These are phyloP conservation scores for Silene noctiflora DNA, from an alignment of 179 eudicot genomes.

Conservation along the genomic window DNA sequence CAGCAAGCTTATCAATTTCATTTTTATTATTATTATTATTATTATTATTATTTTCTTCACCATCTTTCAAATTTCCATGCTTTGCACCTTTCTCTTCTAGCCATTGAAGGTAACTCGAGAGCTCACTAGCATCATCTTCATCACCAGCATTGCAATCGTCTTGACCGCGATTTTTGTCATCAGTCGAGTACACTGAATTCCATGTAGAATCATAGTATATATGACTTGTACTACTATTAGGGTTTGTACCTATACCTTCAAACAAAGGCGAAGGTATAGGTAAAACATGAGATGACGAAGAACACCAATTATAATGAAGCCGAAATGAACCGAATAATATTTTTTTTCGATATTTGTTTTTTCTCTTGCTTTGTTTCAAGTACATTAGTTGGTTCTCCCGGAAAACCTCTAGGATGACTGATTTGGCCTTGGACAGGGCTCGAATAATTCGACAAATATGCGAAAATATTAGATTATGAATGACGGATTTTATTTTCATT, in stretches of 20 bases:
- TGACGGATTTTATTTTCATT: constrained; percentile 62
- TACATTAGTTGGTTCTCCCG: constrained; percentile 47
- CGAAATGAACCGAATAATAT: constrained; percentile 74
- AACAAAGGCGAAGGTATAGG: constrained; percentile 46
- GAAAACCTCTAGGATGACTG: constrained; percentile 49
- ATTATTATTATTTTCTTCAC: constrained; percentile 1
- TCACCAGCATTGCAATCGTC: background rate
- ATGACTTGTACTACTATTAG: constrained; percentile 10
- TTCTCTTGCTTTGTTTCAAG: constrained; percentile 40
- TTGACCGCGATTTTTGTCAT: constrained; percentile 11
- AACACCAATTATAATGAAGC: constrained; percentile 87
- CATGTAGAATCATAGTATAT: constrained; percentile 61
- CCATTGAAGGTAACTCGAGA: constrained; percentile 79
- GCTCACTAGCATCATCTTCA: constrained; percentile 27
- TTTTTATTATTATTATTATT: constrained; percentile 19
- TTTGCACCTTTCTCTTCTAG: constrained; percentile 59
- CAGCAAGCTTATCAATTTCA: constrained; percentile 85
- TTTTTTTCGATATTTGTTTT: constrained; percentile 53
- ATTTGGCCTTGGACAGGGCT: constrained; percentile 62
- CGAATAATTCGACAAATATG: constrained; percentile 55
- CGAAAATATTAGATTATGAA: constrained; percentile 60
- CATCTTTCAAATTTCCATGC: constrained; percentile 9
- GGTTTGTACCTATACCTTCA: constrained; percentile 14
- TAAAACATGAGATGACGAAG: constrained; percentile 55
- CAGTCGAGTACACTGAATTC: constrained; percentile 48